Percentiles rank a stretch among this genome's conserved stretches.
Conservation (phyloP, 805 yeast genomes). For the Lipomyces mesembrius region DNA sequence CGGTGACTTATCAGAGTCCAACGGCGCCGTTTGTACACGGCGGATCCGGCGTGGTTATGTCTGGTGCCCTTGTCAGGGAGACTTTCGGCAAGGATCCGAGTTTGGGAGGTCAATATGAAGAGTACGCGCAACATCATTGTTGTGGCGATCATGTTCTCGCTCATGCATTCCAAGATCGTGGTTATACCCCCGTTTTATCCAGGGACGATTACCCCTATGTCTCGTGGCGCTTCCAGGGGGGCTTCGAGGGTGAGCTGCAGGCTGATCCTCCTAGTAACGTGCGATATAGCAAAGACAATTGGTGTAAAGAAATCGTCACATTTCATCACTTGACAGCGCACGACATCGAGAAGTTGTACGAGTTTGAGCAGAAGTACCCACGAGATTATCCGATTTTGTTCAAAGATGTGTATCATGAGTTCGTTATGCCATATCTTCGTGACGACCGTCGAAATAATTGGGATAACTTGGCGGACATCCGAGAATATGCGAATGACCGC, state of each 20-base stretch:
- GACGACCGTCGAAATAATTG: conserved; percentile 39
- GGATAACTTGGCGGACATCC: conserved; percentile 38
- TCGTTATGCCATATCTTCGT: conserved; percentile 42
- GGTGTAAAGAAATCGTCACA: conserved; percentile 44
- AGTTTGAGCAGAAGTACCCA: conserved; percentile 43
- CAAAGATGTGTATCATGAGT: conserved; percentile 33
- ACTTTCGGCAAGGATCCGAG: conserved; percentile 39
- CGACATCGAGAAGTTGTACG: conserved; percentile 39
- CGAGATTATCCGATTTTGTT: conserved; percentile 36
- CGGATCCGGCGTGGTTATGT: conserved; percentile 24
- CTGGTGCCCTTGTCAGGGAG: conserved; percentile 43
- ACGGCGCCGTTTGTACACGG: conserved; percentile 47
- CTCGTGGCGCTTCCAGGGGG: conserved; percentile 44
- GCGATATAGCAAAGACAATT: conserved; percentile 29
- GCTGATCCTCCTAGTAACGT: conserved; percentile 37
- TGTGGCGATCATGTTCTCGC: conserved; percentile 48
- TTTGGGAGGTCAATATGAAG: conserved; percentile 35
- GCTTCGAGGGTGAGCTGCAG: too few relatives aligned
- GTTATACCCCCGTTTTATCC: conserved; percentile 8
- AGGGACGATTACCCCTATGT: conserved; percentile 31
- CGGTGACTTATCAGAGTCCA: conserved; percentile 37
- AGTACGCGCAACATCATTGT: conserved; percentile 39
- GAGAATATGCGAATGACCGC: not conserved
- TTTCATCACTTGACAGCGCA: conserved; percentile 44
- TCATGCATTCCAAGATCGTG: conserved; percentile 34